phyloP scores from a whole-genome alignment of 75 land plant species.

The Picea glauca region DNA sequence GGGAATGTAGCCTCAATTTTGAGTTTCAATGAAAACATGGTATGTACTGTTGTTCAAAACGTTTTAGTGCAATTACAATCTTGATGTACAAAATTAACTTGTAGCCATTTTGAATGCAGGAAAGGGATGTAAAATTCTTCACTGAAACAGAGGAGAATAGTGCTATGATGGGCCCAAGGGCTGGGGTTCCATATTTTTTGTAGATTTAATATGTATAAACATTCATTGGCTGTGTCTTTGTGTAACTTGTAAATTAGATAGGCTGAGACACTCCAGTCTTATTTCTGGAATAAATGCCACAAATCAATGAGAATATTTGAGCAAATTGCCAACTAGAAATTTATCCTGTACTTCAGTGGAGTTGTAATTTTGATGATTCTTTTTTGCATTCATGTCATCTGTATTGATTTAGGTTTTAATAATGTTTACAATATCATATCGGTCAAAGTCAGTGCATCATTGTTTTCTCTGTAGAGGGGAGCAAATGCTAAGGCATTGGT shows the following conservation, averaged over 20 bases:
- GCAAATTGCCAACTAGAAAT: not conserved
- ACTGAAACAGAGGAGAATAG: constrained; percentile 98
- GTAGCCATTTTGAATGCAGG: constrained; percentile 40
- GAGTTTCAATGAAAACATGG: constrained; percentile 98
- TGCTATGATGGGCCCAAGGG: constrained; percentile 96
- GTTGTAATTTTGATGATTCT: not conserved
- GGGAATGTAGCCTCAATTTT: constrained; percentile 99
- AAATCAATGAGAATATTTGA: too few species aligned
- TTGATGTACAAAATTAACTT: not conserved
- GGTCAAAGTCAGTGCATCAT: not conserved
- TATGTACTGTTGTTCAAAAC: constrained; percentile 12
- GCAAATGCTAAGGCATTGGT: not conserved
- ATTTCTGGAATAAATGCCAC: too few species aligned
- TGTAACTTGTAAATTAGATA: constrained; percentile 1
- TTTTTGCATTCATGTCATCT: constrained; percentile 1
- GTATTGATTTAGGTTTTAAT: not conserved
- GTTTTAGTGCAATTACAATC: not conserved
- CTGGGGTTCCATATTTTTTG: constrained; percentile 93
- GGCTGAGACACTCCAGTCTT: not conserved
- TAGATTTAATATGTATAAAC: constrained; percentile 14
- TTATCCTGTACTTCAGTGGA: not conserved
- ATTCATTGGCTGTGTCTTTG: not conserved
- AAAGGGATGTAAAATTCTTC: constrained; percentile 96
- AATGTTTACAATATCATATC: not conserved
- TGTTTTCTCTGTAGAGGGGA: not conserved